Evolutionary conservation across 129 eudicot genomes (phyloP).

Genomic region (Dittrichia graveolens): DNA sequence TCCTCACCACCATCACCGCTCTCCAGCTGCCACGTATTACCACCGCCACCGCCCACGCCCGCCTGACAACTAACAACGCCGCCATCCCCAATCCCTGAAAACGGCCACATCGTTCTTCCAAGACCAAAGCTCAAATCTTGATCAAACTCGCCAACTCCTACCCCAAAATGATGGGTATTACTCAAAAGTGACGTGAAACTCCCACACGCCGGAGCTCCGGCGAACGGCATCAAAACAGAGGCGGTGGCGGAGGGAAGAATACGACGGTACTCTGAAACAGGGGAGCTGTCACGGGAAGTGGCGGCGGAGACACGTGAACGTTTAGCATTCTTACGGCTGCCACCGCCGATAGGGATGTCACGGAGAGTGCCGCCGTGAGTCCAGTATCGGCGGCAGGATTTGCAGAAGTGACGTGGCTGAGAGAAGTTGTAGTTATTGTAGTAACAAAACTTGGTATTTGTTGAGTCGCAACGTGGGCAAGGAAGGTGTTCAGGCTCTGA

Average conservation of each 20-base stretch:
- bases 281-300: neutral
- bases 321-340: slow-evolving; percentile 25
- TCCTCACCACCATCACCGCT: slow-evolving; percentile 40
- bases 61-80: slow-evolving; percentile 24
- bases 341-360: slow-evolving; percentile 49
- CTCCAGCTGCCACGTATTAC: slow-evolving; percentile 38
- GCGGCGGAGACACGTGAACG: slow-evolving; percentile 10
- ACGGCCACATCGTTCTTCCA: slow-evolving; percentile 61
- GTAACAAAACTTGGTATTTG: slow-evolving; percentile 52
- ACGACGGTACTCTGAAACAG: slow-evolving; percentile 30
- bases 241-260: slow-evolving; percentile 1
- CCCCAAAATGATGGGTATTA: slow-evolving; percentile 41
- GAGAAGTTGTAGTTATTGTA: slow-evolving; percentile 55
- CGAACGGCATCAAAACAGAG: slow-evolving; percentile 28
- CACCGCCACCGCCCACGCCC: slow-evolving; percentile 15
- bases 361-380: slow-evolving; percentile 56
- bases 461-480: slow-evolving; percentile 52
- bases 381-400: slow-evolving; percentile 54
- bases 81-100: slow-evolving; percentile 35
- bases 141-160: slow-evolving; percentile 46
- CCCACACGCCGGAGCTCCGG: slow-evolving; percentile 33
- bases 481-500: slow-evolving; percentile 34
- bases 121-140: slow-evolving; percentile 53
- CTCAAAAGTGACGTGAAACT: slow-evolving; percentile 61
- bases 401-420: slow-evolving; percentile 56